A percentile compares a stretch with the other conserved stretches of the same genome.
Conservation (phyloP, 805 yeast species). For the Lachancea mirantina region DNA sequence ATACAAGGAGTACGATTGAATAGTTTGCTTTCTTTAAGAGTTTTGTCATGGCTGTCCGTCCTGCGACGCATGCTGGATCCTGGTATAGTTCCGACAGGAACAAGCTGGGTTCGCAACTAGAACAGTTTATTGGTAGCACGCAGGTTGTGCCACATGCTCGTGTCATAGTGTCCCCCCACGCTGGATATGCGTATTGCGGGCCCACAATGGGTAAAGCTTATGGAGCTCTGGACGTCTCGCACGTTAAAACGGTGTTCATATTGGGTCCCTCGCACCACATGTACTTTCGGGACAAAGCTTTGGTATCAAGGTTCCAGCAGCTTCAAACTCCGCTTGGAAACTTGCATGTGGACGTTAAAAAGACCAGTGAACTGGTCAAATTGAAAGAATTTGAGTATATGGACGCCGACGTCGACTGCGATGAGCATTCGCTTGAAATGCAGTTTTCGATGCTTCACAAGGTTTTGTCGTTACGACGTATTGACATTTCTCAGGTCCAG, state of each 20-base stretch:
- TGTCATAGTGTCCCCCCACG: slow-evolving; percentile 51
- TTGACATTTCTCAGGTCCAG: slow-evolving; percentile 32
- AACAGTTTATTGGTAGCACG: slow-evolving; percentile 33
- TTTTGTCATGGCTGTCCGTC: slow-evolving; percentile 31
- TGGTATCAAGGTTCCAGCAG: slow-evolving; percentile 42
- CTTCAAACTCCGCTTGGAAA: slow-evolving; percentile 83
- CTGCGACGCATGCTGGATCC: slow-evolving; percentile 84
- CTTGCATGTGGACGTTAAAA: slow-evolving; percentile 54
- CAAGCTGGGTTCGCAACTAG: slow-evolving; percentile 45
- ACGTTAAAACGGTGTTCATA: slow-evolving; percentile 57
- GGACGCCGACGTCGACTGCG: slow-evolving; percentile 57
- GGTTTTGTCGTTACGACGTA: slow-evolving; percentile 43
- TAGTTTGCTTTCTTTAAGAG: no score
- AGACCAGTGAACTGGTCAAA: slow-evolving; percentile 23
- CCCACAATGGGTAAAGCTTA: slow-evolving; percentile 70
- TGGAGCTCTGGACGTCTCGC: slow-evolving; percentile 51
- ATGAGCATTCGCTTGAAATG: slow-evolving; percentile 93
- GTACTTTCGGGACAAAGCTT: slow-evolving; percentile 57
- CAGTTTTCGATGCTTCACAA: slow-evolving; percentile 63
- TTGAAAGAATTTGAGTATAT: slow-evolving; percentile 43
- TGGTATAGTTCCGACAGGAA: slow-evolving; percentile 62
- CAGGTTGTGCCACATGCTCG: slow-evolving; percentile 32
- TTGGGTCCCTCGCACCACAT: slow-evolving; percentile 93
- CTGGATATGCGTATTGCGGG: slow-evolving; percentile 86
- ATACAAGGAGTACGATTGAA: no score